Conservation (phyloP, 257 asterid genomes). For the Solanum gandarillasii region DNA sequence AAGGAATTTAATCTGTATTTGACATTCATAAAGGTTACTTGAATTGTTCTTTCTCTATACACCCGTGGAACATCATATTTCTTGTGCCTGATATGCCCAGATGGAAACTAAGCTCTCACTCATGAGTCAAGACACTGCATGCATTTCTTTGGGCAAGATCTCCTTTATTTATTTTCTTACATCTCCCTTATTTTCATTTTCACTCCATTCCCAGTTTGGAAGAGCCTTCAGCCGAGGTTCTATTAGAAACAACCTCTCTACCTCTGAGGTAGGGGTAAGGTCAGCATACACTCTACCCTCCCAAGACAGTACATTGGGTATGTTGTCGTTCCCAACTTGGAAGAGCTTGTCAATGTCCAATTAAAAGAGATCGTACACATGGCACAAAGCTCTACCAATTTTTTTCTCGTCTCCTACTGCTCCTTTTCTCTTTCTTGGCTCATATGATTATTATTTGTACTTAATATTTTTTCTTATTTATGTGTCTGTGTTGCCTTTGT, state of each 20-base stretch:
- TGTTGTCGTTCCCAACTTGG: not conserved
- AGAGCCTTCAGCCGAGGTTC: not conserved
- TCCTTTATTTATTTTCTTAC: not conserved
- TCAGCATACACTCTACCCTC: not conserved
- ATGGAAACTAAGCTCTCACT: not conserved
- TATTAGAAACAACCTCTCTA: not conserved
- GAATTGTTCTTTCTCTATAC: not conserved
- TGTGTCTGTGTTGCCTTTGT: not conserved
- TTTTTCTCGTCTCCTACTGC: not conserved
- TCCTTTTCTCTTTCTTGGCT: not conserved
- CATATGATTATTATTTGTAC: not conserved
- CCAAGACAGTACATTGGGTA: not conserved
- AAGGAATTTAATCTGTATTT: not conserved
- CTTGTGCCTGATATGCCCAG: not conserved
- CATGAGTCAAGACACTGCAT: not conserved
- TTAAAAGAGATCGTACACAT: not conserved
- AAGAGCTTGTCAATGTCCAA: not conserved
- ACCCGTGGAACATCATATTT: not conserved
- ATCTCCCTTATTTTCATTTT: not conserved
- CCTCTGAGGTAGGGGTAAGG: not conserved
- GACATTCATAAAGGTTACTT: not conserved
- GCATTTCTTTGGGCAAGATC: not conserved
- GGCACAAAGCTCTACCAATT: not conserved
- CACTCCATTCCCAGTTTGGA: not conserved
- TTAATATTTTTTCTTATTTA: not conserved